These are phyloP conservation scores for Leccinum incarnatum DNA, from an alignment of 768 basidiomycete species.

Conservation along the genomic window DNA sequence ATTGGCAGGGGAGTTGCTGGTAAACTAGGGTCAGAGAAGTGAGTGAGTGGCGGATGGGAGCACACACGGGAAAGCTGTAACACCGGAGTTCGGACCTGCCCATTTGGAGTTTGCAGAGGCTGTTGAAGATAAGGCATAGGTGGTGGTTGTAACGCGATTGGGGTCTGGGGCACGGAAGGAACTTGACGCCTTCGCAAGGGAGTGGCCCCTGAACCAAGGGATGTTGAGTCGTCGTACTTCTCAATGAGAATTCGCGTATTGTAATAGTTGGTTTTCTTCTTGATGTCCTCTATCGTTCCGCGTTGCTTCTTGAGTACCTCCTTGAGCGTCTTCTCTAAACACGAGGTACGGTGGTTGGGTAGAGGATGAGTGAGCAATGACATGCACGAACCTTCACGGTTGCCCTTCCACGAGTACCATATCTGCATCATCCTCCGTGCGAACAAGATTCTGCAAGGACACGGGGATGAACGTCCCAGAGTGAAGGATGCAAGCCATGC, in stretches of 20 bases:
- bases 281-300: slow-evolving; percentile 89
- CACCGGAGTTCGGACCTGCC: slow-evolving; percentile 23
- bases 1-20: slow-evolving; percentile 39
- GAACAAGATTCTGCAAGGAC: slow-evolving; percentile 58
- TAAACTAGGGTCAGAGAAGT: slow-evolving; percentile 9
- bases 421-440: slow-evolving; percentile 77
- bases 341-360: not conserved
- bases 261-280: slow-evolving; percentile 97
- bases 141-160: slow-evolving; percentile 31
- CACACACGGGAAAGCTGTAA: slow-evolving; percentile 41
- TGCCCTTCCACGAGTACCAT: slow-evolving; percentile 79
- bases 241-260: slow-evolving; percentile 87
- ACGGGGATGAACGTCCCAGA: not conserved
- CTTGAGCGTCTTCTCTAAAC: slow-evolving; percentile 75
- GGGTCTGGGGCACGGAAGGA: slow-evolving; percentile 31
- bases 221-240: slow-evolving; percentile 70
- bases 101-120: slow-evolving; percentile 21
- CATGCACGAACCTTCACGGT: slow-evolving; percentile 62
- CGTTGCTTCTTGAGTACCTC: slow-evolving; percentile 74
- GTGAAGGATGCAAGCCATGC: not conserved
- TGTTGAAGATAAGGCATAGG: slow-evolving; percentile 11
- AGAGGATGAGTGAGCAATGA: not conserved
- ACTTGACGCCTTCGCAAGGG: slow-evolving; percentile 43
- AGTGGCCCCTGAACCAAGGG: slow-evolving; percentile 30
- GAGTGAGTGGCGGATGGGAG: not conserved